Conservation (phyloP, 1,139 yeast genomes). For the Hemisphaericaspora xylanilytica region DNA sequence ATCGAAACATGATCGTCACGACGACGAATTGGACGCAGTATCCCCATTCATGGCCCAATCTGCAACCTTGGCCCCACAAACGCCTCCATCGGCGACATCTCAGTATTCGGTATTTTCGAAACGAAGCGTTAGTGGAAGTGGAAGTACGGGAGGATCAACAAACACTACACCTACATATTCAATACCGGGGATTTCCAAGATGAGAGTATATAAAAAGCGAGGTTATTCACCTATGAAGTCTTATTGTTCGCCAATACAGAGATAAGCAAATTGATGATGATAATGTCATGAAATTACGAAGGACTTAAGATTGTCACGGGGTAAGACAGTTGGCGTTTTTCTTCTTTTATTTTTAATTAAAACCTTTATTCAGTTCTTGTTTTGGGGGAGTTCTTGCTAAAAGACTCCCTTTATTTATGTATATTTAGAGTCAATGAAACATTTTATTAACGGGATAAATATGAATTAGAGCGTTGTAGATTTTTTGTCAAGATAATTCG, state of each 20-base stretch:
- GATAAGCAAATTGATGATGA: slow-evolving; percentile 4
- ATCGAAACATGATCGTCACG: slow-evolving; percentile 11
- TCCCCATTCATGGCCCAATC: slow-evolving; percentile 23
- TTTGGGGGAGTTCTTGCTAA: slow-evolving; percentile 4
- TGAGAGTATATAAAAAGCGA: slow-evolving; percentile 11
- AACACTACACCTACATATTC: slow-evolving; percentile 26
- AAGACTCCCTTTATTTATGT: too few relatives aligned
- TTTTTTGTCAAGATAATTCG: too few relatives aligned
- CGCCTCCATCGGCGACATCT: slow-evolving; percentile 45
- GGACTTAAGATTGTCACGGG: too few relatives aligned
- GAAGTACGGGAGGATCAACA: slow-evolving; percentile 3
- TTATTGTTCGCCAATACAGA: slow-evolving; percentile 10
- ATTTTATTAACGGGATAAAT: too few relatives aligned
- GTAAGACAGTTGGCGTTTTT: too few relatives aligned
- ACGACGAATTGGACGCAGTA: slow-evolving; percentile 22
- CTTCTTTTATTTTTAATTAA: too few relatives aligned
- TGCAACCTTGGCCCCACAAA: slow-evolving; percentile 30
- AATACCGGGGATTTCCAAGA: slow-evolving; percentile 7
- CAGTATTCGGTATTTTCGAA: slow-evolving; percentile 40
- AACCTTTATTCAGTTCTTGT: not conserved
- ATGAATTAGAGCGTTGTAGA: too few relatives aligned
- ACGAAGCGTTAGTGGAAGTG: slow-evolving; percentile 8
- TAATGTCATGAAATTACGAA: not conserved
- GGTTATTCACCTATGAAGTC: slow-evolving; percentile 13
- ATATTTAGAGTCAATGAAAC: not conserved